Base-by-base conservation (phyloP, 2,329 filamentous ascomycete genomes). In the Sporothrix globosa region DNA sequence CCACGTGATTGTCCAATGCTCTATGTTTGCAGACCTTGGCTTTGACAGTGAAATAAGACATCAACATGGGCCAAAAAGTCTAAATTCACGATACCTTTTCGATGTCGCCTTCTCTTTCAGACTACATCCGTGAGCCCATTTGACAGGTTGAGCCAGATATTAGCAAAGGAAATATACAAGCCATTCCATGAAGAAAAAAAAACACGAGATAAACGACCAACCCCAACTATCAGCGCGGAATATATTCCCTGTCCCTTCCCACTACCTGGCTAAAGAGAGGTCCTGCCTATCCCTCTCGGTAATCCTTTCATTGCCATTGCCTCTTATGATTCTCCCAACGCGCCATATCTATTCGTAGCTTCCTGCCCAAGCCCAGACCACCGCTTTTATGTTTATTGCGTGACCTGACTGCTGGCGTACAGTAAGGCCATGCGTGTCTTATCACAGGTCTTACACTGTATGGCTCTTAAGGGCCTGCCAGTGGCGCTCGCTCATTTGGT, bases 1-100 rank as follows among this genome's bases (percentile, higher is more conserved):
- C 58, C 58, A 63, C 58, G 58, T 63, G 58, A 63, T 34, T 11
- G 58, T 46, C 17, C 14, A 21, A 19, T 14, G 30, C 30, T 30
- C 30, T 30, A 30, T 34, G 30, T 24, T 61, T 61, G 56, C 30
- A 30, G 56, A 39, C 14, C 53, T 34, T 5, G 10, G 53, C 21
- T 19, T 17, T 5, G 34, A 9, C 5, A 24, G 39, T 14, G 56
- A 24, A 34, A 41, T 21, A 17, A 34, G 34, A 14, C 4, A 6
- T 5, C 56, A 24, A 19, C 2, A 27, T 19, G 14, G 14, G 19
- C 4, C 5, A 27, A 19, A 46, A 63, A 17, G 19, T 5, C 58
- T 63, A 46, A 46, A 44, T 17, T 19, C 41, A 46, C 58, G 13
- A 11, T 24, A n/a, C 24, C 56, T 13, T 19, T 61, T 17, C n/a